A percentile compares a stretch with the other conserved stretches of the same genome.
These are phyloP conservation scores for Rubus parviflorus DNA, from an alignment of 306 rosid genomes.

Conservation along the genomic window DNA sequence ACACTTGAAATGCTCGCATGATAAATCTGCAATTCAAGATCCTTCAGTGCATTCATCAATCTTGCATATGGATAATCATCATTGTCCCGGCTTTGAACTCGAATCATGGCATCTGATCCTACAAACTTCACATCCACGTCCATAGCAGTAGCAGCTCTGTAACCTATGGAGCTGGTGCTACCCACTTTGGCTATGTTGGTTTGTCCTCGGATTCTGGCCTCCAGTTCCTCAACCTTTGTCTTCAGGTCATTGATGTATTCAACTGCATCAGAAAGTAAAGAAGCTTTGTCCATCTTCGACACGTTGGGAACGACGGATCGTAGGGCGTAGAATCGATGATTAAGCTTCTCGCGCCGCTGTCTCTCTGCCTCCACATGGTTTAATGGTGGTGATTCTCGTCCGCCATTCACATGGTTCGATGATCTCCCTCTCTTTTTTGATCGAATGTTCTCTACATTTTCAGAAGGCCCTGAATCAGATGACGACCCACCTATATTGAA, in stretches of 20 bases:
- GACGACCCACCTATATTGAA: not conserved
- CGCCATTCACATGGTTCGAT: not conserved
- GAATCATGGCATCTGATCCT: slow-evolving; percentile 52
- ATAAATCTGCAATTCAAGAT: slow-evolving; percentile 35
- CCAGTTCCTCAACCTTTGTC: slow-evolving; percentile 27
- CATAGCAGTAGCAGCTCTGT: not conserved
- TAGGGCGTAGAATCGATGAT: slow-evolving; percentile 50
- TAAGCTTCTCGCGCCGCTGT: slow-evolving; percentile 45
- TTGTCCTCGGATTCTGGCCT: slow-evolving; percentile 11
- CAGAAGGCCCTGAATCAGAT: slow-evolving; percentile 11
- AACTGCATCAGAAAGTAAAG: slow-evolving; percentile 44
- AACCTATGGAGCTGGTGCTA: not conserved
- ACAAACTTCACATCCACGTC: slow-evolving; percentile 41
- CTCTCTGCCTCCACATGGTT: slow-evolving; percentile 56
- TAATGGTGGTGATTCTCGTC: slow-evolving; percentile 1
- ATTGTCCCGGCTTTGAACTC: slow-evolving; percentile 38
- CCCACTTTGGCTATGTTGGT: not conserved
- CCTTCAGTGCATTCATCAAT: slow-evolving; percentile 38
- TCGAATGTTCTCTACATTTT: not conserved
- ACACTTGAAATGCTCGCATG: slow-evolving; percentile 50
- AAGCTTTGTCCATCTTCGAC: slow-evolving; percentile 60
- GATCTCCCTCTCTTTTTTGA: slow-evolving; percentile 12
- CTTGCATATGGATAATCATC: slow-evolving; percentile 45
- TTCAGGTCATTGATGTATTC: slow-evolving; percentile 43
- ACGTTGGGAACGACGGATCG: slow-evolving; percentile 55